Evolutionary conservation across 2,329 filamentous ascomycete species (phyloP).

Genomic region (Dactylonectria estremocensis): DNA sequence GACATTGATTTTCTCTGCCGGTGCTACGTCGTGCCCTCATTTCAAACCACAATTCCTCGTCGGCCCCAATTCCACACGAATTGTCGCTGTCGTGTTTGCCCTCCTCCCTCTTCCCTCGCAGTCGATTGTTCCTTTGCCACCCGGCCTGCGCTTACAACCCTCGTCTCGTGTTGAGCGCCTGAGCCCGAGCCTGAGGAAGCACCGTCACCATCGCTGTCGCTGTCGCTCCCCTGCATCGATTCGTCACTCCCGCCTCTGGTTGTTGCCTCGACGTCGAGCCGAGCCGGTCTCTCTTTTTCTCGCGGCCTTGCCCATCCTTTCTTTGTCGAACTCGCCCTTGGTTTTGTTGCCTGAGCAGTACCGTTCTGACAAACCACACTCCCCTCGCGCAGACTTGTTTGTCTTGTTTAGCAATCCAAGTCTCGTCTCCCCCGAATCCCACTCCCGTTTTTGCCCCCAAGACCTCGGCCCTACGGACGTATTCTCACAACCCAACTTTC

Average conservation of each 20-base stretch:
- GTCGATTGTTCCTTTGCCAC: conserved; percentile 27
- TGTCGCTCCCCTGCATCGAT: conserved; percentile 33
- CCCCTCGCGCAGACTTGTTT: conserved; percentile 34
- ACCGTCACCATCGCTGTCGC: conserved; percentile 5
- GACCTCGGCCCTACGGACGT: conserved; percentile 39
- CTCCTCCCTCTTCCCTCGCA: conserved; percentile 33
- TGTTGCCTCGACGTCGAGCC: conserved; percentile 41
- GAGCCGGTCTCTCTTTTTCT: conserved; percentile 31
- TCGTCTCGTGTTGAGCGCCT: conserved; percentile 32
- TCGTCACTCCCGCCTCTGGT: conserved; percentile 33
- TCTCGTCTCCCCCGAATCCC: conserved; percentile 21
- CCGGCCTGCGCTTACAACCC: conserved; percentile 38
- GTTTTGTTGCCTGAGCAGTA: conserved; percentile 34
- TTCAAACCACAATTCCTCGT: conserved; percentile 48
- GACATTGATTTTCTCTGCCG: conserved; percentile 48
- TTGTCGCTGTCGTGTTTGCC: conserved; percentile 43
- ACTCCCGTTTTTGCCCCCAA: conserved; percentile 26
- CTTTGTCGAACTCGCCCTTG: conserved; percentile 36
- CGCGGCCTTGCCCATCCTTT: conserved; percentile 16
- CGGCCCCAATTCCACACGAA: conserved; percentile 50
- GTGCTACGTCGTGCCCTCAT: conserved; percentile 48
- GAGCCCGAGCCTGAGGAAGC: conserved; percentile 26
- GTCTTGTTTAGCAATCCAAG: conserved; percentile 19
- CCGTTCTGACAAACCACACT: conserved; percentile 36
- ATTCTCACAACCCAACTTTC: conserved; percentile 13